Evolutionary conservation across 306 rosid species (phyloP).

Genomic region (Senna tora): DNA sequence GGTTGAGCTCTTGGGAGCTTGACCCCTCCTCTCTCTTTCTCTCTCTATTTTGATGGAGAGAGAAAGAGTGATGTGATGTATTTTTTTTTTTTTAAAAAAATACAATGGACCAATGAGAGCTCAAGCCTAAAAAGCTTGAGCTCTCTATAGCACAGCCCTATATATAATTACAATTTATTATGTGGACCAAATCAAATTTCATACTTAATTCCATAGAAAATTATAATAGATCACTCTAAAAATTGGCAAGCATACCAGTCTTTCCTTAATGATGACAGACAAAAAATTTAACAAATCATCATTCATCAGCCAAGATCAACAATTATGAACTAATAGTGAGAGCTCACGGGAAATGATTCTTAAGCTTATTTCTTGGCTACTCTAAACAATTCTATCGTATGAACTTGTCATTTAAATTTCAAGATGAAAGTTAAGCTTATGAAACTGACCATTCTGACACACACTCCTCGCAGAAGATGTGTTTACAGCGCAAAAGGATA

Average conservation of each 20-base stretch:
- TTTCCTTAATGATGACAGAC: neutral
- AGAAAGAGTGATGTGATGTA: too few species aligned
- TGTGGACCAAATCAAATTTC: slow-evolving; percentile 4
- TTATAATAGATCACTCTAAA: neutral
- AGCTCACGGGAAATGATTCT: slow-evolving; percentile 2
- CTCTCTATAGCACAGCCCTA: too few species aligned
- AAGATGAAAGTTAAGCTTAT: slow-evolving; percentile 24
- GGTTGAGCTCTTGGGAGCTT: too few species aligned
- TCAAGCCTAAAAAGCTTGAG: too few species aligned
- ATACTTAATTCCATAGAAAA: slow-evolving; percentile 13
- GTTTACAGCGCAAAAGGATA: slow-evolving; percentile 79
- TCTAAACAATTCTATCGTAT: neutral
- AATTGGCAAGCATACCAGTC: slow-evolving; percentile 7
- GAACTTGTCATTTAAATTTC: slow-evolving; percentile 27
- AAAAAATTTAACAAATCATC: neutral
- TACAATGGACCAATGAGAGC: too few species aligned
- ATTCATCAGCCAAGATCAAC: slow-evolving; percentile 9
- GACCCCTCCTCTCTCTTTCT: too few species aligned
- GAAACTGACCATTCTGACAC: slow-evolving; percentile 89
- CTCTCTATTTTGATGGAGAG: too few species aligned
- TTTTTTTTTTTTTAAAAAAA: too few species aligned
- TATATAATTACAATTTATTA: neutral
- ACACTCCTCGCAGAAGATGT: slow-evolving; percentile 94
- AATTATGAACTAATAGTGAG: neutral
- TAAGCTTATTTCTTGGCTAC: slow-evolving; percentile 3